A percentile compares a stretch with the other conserved stretches of the same genome.
Conservation (phyloP, 768 basidiomycete species). For the Suillus luteus region DNA sequence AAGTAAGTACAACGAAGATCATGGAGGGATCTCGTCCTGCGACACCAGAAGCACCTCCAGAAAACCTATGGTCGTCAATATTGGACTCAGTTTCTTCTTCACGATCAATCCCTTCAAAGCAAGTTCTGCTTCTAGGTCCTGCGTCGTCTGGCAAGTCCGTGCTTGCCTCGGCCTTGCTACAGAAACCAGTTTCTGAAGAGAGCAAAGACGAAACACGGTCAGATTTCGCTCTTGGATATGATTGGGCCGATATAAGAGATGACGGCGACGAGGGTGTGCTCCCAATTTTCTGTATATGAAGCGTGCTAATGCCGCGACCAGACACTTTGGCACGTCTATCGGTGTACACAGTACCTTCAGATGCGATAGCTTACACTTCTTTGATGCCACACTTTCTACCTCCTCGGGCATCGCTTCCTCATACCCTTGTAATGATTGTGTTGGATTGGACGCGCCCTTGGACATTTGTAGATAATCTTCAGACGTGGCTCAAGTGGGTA, state of each 20-base stretch:
- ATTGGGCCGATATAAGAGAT: constrained; percentile 88
- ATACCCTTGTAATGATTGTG: constrained; percentile 79
- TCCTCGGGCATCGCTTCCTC: constrained; percentile 62
- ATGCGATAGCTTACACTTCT: constrained; percentile 66
- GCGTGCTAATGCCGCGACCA: constrained; percentile 32
- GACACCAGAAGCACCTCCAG: constrained; percentile 73
- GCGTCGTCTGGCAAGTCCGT: constrained; percentile 79
- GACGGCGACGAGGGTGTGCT: constrained; percentile 90
- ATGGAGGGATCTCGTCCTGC: constrained; percentile 56
- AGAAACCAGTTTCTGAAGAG: constrained; percentile 61
- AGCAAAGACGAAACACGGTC: constrained; percentile 57
- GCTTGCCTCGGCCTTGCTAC: constrained; percentile 68
- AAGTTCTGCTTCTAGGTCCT: constrained; percentile 82
- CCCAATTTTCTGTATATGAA: neutral
- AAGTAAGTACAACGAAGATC: neutral
- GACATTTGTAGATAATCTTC: constrained; percentile 83
- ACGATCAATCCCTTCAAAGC: constrained; percentile 82
- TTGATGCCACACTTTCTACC: constrained; percentile 81
- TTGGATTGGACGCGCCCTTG: constrained; percentile 97
- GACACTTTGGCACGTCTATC: constrained; percentile 90
- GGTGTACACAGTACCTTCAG: constrained; percentile 87
- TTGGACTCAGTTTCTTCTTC: constrained; percentile 84
- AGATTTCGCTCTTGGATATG: constrained; percentile 90
- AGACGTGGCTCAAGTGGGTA: constrained; percentile 85
- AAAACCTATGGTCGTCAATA: constrained; percentile 92